A percentile compares a stretch with the other conserved stretches of the same genome.
phyloP scores from a whole-genome alignment of 192 early-diverging fungal genomes.

The Gonapodya prolifera region DNA sequence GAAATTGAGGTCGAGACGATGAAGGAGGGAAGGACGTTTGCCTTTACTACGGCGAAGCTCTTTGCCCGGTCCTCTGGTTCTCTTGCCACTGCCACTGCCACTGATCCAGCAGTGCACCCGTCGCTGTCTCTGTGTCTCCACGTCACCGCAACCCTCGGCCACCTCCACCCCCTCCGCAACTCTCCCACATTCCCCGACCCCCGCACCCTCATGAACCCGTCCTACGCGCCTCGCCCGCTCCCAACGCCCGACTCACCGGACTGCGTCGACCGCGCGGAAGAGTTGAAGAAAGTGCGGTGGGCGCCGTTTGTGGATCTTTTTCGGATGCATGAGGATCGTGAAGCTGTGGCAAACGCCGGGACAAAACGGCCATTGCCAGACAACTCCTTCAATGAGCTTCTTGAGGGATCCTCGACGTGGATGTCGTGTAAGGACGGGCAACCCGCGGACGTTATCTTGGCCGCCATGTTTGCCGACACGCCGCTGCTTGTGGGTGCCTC shows the following conservation, averaged over 20 bases:
- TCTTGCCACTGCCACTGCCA: background rate
- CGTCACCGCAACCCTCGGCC: background rate
- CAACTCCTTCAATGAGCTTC: background rate
- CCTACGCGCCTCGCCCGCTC: background rate
- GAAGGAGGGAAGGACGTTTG: background rate
- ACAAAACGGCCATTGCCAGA: background rate
- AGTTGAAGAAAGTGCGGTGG: background rate
- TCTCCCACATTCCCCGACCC: background rate
- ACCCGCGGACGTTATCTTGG: background rate
- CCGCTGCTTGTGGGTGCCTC: background rate
- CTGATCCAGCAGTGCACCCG: background rate
- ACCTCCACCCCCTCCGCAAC: background rate
- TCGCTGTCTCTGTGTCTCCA: background rate
- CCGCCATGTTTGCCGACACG: background rate
- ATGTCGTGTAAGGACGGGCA: background rate
- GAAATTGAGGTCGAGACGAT: background rate
- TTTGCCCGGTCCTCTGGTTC: background rate
- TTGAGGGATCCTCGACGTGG: background rate
- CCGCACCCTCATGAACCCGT: background rate
- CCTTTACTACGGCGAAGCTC: background rate
- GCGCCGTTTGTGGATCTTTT: background rate
- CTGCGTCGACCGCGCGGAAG: background rate
- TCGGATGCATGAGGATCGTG: background rate
- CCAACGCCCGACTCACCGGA: background rate
- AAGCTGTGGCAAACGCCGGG: background rate